These are phyloP conservation scores for Hamamelis virginiana DNA, from an alignment of 164 flowering plant genomes.

Conservation along the genomic window DNA sequence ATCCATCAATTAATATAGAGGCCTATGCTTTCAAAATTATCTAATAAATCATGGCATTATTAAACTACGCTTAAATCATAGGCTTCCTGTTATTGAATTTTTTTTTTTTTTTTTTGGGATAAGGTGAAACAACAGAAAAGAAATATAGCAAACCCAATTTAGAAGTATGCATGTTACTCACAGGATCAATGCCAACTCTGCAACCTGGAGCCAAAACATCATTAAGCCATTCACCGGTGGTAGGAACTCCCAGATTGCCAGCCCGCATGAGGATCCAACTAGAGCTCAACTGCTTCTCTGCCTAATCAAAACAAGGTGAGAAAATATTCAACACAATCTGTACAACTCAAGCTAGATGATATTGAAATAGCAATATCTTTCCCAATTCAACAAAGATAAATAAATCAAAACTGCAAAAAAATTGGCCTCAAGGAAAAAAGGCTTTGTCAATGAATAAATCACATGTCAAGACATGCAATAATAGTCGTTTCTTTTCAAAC, in stretches of 20 bases:
- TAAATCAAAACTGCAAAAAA: slow-evolving; percentile 1
- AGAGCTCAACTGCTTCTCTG: slow-evolving; percentile 81
- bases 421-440: not conserved
- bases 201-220: slow-evolving; percentile 82
- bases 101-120: too few species aligned
- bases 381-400: not conserved
- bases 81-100: not conserved
- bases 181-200: slow-evolving; percentile 93
- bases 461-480: not conserved
- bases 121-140: too few species aligned
- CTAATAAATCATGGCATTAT: not conserved
- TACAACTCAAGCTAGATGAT: not conserved
- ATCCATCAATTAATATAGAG: not conserved
- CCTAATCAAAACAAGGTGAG: slow-evolving; percentile 41
- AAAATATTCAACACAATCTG: not conserved
- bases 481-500: slow-evolving; percentile 27
- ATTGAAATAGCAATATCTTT: not conserved
- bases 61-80: not conserved
- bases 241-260: slow-evolving; percentile 86
- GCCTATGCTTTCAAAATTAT: not conserved
- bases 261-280: slow-evolving; percentile 94
- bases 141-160: not conserved
- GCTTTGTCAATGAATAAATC: not conserved
- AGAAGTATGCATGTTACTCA: slow-evolving; percentile 39
- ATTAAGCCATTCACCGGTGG: slow-evolving; percentile 86